phyloP scores from a whole-genome alignment of 345 rosid genomes.

The Nephelium lappaceum region DNA sequence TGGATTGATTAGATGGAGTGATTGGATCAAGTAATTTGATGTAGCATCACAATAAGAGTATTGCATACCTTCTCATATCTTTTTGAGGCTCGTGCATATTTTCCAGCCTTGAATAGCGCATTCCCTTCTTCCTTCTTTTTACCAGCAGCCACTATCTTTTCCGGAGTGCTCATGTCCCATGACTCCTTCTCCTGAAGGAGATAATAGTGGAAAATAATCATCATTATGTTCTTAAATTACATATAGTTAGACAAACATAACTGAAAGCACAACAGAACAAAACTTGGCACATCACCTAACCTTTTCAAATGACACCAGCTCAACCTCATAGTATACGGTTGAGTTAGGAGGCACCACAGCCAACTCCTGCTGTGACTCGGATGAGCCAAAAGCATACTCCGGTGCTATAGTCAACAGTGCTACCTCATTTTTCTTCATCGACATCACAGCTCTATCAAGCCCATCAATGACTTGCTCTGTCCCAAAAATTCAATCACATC shows the following conservation, averaged over 20 bases:
- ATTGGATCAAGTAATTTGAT: not conserved
- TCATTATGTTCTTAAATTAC: not conserved
- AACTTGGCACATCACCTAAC: conserved; percentile 31
- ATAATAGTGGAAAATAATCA: not conserved
- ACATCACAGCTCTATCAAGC: conserved; percentile 76
- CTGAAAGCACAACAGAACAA: not conserved
- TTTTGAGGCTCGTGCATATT: conserved; percentile 74
- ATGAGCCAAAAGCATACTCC: conserved; percentile 81
- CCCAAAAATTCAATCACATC: not conserved
- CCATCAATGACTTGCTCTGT: conserved; percentile 93
- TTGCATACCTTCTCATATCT: conserved; percentile 83
- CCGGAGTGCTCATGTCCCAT: conserved; percentile 92
- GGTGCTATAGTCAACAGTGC: conserved; percentile 73
- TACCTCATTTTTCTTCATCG: conserved; percentile 92
- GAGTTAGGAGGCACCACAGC: conserved; percentile 78
- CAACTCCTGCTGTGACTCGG: conserved; percentile 72
- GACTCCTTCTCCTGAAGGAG: conserved; percentile 79
- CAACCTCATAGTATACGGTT: conserved; percentile 72
- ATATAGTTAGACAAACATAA: not conserved
- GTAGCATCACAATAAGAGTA: too few species aligned
- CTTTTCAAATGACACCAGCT: conserved; percentile 75
- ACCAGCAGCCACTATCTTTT: conserved; percentile 86
- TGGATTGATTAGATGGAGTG: not conserved
- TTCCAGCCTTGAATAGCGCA: conserved; percentile 72
- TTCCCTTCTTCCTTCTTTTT: conserved; percentile 98